Evolutionary conservation across 352 stramenopile genomes (phyloP).

Genomic region (Phytopythium cucurbitacearum): DNA sequence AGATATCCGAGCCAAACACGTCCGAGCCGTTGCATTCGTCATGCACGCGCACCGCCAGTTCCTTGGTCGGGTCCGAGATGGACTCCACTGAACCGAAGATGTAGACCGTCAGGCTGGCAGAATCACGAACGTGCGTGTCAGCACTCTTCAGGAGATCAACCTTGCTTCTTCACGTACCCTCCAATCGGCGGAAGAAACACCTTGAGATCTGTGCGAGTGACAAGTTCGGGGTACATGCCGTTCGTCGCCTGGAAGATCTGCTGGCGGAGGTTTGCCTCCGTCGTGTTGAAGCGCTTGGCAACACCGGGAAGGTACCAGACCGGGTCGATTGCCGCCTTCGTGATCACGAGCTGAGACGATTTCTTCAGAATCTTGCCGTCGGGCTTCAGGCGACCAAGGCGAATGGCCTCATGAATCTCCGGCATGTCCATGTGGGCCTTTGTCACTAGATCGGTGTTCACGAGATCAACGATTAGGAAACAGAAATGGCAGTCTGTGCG

Average conservation of each 20-base stretch:
- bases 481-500: background rate
- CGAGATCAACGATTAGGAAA: constrained; percentile 1
- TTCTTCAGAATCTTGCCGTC: constrained; percentile 96
- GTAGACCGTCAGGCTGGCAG: constrained; percentile 90
- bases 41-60: constrained; percentile 96
- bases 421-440: constrained; percentile 99
- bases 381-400: constrained; percentile 89
- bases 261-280: constrained; percentile 93
- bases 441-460: constrained; percentile 27
- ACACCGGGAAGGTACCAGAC: constrained; percentile 99
- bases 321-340: constrained; percentile 98
- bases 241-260: constrained; percentile 99
- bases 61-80: constrained; percentile 97
- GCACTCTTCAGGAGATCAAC: background rate
- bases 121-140: background rate
- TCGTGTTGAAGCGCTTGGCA: constrained; percentile 97
- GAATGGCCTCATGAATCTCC: constrained; percentile 96
- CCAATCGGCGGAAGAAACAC: constrained; percentile 98
- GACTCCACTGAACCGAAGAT: constrained; percentile 97
- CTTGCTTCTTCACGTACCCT: constrained; percentile 49
- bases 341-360: constrained; percentile 90
- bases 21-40: constrained; percentile 99
- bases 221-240: constrained; percentile 99
- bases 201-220: constrained; percentile 98
- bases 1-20: constrained; percentile 98